Evolutionary conservation across 1,284 basidiomycete genomes (phyloP).

Genomic region (Irpex sp.): DNA sequence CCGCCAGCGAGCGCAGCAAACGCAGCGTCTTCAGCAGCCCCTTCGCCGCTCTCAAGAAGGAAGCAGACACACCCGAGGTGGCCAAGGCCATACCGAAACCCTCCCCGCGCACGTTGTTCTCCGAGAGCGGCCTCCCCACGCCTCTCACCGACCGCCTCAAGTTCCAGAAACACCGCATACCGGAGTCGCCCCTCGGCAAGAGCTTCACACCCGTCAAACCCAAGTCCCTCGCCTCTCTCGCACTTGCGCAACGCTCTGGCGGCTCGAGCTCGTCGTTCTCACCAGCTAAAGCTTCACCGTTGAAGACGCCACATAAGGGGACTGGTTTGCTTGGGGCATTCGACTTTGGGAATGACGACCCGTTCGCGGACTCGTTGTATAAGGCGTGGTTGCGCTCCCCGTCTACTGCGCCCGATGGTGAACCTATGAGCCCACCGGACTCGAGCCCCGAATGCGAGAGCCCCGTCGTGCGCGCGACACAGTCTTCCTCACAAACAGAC

Average conservation of each 20-base stretch:
- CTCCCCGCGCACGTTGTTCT: slow-evolving; percentile 26
- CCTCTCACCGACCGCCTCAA: slow-evolving; percentile 23
- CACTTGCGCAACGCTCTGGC: slow-evolving; percentile 5
- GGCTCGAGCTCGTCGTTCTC: slow-evolving; percentile 6
- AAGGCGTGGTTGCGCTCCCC: slow-evolving; percentile 18
- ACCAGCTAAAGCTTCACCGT: slow-evolving; percentile 9
- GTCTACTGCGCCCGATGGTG: slow-evolving; percentile 9
- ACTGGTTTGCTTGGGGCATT: slow-evolving; percentile 20
- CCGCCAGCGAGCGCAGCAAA: slow-evolving; percentile 26
- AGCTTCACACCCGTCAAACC: slow-evolving; percentile 13
- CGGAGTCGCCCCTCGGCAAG: slow-evolving; percentile 23
- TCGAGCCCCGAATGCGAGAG: slow-evolving; percentile 47
- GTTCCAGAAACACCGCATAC: slow-evolving; percentile 16
- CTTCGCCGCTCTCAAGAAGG: slow-evolving; percentile 15
- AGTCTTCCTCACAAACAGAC: slow-evolving; percentile 9
- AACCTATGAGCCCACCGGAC: slow-evolving; percentile 28
- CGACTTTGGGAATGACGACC: slow-evolving; percentile 19
- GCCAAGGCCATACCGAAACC: slow-evolving; percentile 16
- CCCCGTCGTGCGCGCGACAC: slow-evolving; percentile 50
- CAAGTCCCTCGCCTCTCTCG: slow-evolving; percentile 8
- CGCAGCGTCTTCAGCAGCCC: slow-evolving; percentile 30
- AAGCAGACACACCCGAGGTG: slow-evolving; percentile 11
- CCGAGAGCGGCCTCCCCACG: slow-evolving; percentile 21
- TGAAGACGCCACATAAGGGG: slow-evolving; percentile 12
- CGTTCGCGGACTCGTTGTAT: slow-evolving; percentile 16